Base-by-base conservation (phyloP, 192 early-diverging fungal species). In the Coemansia sp. region DNA sequence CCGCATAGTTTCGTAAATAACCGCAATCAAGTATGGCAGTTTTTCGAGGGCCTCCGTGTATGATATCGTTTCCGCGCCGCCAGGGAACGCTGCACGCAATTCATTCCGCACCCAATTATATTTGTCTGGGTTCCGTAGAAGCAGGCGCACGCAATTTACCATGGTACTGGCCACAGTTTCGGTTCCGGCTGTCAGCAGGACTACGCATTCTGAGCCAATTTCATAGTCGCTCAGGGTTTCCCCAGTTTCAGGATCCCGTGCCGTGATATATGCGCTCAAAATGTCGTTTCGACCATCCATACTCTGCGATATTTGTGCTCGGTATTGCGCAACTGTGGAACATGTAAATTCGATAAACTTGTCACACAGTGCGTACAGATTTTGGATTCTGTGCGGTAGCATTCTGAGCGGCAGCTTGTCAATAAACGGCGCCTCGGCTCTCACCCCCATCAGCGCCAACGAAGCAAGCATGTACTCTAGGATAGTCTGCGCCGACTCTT, bases 1-100 rank as follows among this genome's bases (percentile, higher is more conserved):
- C 8, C 71, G 53, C 60, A 73, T 46, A 4, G 71, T 63, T 51
- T 73, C 71, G 50, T 63, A 54, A 21, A 73, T 55, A 1, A 58
- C 60, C 3, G 71, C 71, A 3, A 21, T 45, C 32, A 73, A 22
- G 42, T 61, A 73, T 1, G 71, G 71, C 50, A 66, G 32, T 27
- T 31, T 28, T 4, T 23, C n/a, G n/a, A 8, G n/a, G n/a, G 58
- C 62, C 3, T 27, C 42, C 0, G 48, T 52, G n/a, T 61, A 69
- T 18, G 56, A 14, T 4, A 78, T 50, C 23, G 21, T 12, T 1
- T 18, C 5, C 18, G 21, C 12, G 12, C 43, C 50, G 18, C 24
- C 31, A 0, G 55, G 42, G 35, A 67, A 63, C 14, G 30, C 50
- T 5, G 22, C 6, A 12, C 60, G 58, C n/a, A 73, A 10, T 22